phyloP scores from a whole-genome alignment of 441 rosid genomes.

The Erodium chrysanthum region DNA sequence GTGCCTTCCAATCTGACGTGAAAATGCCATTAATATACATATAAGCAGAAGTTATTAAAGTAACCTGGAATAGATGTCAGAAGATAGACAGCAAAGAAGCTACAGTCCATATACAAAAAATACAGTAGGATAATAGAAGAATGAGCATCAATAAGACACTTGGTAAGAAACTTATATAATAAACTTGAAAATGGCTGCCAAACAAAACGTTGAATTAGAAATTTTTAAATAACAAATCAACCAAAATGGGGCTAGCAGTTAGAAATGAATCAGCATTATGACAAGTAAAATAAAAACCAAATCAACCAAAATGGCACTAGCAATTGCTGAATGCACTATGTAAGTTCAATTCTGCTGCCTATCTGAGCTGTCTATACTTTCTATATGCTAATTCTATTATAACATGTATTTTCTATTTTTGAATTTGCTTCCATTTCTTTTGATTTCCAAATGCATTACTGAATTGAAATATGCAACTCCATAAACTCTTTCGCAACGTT shows the following conservation, averaged over 20 bases:
- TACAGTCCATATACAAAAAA: constrained; percentile 6
- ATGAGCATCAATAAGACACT: background rate
- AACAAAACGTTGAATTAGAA: background rate
- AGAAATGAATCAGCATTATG: background rate
- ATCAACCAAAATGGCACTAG: constrained; percentile 6
- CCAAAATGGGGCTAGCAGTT: too few relatives aligned
- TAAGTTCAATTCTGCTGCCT: background rate
- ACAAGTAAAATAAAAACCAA: constrained; percentile 2
- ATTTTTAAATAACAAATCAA: background rate
- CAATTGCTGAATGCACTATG: background rate
- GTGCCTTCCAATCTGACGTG: constrained; percentile 77
- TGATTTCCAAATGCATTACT: background rate
- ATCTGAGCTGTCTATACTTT: background rate
- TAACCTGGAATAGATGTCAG: constrained; percentile 3
- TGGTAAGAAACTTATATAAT: background rate
- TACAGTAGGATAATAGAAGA: constrained; percentile 1
- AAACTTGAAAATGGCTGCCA: background rate
- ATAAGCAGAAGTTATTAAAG: background rate
- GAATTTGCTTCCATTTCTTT: background rate
- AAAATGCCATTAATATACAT: constrained; percentile 11
- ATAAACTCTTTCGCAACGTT: background rate
- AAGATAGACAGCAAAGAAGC: background rate
- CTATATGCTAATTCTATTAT: background rate
- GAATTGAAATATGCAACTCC: background rate
- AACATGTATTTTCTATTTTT: background rate